Base-by-base conservation (phyloP, 805 yeast genomes). In the Ogataea pilisensis region DNA sequence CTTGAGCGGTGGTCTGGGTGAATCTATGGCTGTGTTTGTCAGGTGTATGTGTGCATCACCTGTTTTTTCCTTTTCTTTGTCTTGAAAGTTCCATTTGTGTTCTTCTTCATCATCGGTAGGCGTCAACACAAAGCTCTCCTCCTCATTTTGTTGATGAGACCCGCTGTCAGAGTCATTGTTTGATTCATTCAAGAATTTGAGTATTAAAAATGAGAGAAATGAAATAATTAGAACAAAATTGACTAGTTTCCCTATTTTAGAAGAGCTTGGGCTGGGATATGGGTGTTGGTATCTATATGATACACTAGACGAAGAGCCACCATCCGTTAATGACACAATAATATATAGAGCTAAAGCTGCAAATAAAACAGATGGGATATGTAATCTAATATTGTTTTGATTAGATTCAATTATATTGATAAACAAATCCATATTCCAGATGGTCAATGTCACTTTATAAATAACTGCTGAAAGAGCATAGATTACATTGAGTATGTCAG, bases 351-450 rank as follows among this genome's bases (percentile, higher is more conserved):
- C 29, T 5, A 51, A 13, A 1, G 53, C 8, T 1, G 37, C 39
- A 13, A 49, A 16, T 2, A 49, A 19, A 8, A 53, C 27, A 3
- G 57, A 40, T 12, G 65, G 65, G 16, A 61, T 43, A 43, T 61
- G 66, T 5, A 61, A 12, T 34, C 52, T 50, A 3, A 53, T 34
- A 3, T 48, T 45, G 12, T 48, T 44, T 13, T 52, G 43, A 17
- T 54, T 46, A 0, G 61, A 44, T 13, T 50, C 43, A 2, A 48
- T 45, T 4, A 61, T 38, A 35, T 57, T 55, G n/a, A 61, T 40
- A 37, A 53, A 55, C 3, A 58, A 35, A 43, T 61, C 60, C 20
- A 59, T 30, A 14, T 56, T 51, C 62, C 64, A 60, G 18, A 56
- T 41, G 4, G 39, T 28, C 12, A 39, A 22, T 4, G 51, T 13